Evolutionary conservation across 2,329 filamentous ascomycete species (phyloP).

Genomic region (Beauveria pseudobassiana): DNA sequence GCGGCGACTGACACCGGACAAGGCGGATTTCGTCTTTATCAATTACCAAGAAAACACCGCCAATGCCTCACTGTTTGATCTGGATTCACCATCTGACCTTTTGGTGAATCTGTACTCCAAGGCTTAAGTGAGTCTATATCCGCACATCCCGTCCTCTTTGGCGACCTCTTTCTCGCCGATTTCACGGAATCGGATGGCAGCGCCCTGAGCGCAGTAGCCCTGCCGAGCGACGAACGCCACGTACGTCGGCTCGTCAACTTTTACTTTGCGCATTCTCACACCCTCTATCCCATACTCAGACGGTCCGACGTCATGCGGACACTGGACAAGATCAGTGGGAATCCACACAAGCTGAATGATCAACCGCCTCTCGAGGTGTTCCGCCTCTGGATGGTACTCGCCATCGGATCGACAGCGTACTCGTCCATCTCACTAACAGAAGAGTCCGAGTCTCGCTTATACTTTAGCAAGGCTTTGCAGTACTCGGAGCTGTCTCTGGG

Average conservation of each 20-base stretch:
- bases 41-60: conserved; percentile 12
- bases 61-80: conserved; percentile 13
- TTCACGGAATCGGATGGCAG: conserved; percentile 14
- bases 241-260: conserved; percentile 26
- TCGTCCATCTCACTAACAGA: conserved; percentile 35
- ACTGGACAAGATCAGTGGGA: conserved; percentile 22
- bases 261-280: conserved; percentile 40
- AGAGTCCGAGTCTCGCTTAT: conserved; percentile 33
- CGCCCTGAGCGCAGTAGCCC: no score
- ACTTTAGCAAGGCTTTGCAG: conserved; percentile 36
- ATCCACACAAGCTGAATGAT: conserved; percentile 20
- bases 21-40: conserved; percentile 33
- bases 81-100: background rate
- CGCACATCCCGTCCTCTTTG: conserved; percentile 23
- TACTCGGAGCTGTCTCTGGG: conserved; percentile 32
- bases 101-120: background rate
- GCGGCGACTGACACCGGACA: conserved; percentile 19
- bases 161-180: conserved; percentile 22
- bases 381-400: conserved; percentile 41
- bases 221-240: background rate
- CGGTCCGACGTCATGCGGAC: conserved; percentile 25
- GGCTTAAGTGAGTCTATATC: conserved; percentile 19
- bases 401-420: conserved; percentile 38
- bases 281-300: conserved; percentile 36
- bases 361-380: conserved; percentile 28